Conservation (phyloP, 495 filamentous ascomycete genomes). For the Aspergillus wentii region DNA sequence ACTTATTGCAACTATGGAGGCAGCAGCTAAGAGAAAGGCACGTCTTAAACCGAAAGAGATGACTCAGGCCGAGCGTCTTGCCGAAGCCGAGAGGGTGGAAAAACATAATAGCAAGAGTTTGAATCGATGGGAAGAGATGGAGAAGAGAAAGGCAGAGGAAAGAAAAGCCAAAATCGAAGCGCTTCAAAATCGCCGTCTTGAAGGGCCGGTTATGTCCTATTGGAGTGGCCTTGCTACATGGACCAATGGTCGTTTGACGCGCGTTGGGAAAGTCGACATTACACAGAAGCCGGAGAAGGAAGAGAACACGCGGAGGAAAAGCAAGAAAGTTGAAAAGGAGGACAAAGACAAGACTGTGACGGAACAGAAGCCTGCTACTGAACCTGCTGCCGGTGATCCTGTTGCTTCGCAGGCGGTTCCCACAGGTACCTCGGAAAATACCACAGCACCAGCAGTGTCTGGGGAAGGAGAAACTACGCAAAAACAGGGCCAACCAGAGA, state of each 20-base stretch:
- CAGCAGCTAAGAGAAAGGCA: slow-evolving; percentile 73
- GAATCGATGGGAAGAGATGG: slow-evolving; percentile 89
- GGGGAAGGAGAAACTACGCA: slow-evolving; percentile 3
- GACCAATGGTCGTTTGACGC: slow-evolving; percentile 68
- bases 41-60: slow-evolving; percentile 70
- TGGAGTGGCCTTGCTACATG: slow-evolving; percentile 87
- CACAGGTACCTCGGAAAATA: slow-evolving; percentile 1
- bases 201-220: slow-evolving; percentile 85
- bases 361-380: slow-evolving; percentile 18
- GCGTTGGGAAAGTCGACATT: slow-evolving; percentile 64
- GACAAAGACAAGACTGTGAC: slow-evolving; percentile 18
- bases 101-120: slow-evolving; percentile 84
- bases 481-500: slow-evolving; percentile 3
- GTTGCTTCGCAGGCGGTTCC: slow-evolving; percentile 7
- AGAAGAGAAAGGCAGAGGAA: slow-evolving; percentile 81
- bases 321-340: slow-evolving; percentile 33
- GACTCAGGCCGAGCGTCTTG: slow-evolving; percentile 85
- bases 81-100: slow-evolving; percentile 78
- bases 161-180: slow-evolving; percentile 75
- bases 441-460: slow-evolving; percentile 4
- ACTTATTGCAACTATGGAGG: slow-evolving; percentile 80
- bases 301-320: slow-evolving; percentile 24
- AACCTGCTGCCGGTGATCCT: slow-evolving; percentile 10
- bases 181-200: slow-evolving; percentile 75
- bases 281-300: slow-evolving; percentile 42